Evolutionary conservation across 2,329 filamentous ascomycete species (phyloP).

Genomic region (Didymella pinodella): DNA sequence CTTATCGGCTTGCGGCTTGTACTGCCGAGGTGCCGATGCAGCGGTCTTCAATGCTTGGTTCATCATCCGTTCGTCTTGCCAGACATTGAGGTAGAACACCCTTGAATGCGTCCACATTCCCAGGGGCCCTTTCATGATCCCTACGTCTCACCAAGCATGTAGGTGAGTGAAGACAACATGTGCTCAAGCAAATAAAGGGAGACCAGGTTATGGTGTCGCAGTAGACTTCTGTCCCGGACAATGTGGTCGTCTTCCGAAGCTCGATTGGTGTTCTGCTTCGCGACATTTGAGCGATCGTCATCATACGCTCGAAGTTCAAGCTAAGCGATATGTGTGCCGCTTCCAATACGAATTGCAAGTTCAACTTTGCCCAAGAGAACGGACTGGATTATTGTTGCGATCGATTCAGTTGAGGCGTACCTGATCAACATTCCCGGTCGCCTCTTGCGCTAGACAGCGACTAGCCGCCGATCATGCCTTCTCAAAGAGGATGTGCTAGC

Average conservation of each 20-base stretch:
- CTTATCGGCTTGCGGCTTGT: background rate
- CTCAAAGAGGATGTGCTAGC: conserved; percentile 4
- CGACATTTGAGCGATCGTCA: background rate
- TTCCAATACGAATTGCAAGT: background rate
- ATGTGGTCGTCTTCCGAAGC: background rate
- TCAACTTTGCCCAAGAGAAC: background rate
- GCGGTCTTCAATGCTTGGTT: background rate
- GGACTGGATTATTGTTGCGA: background rate
- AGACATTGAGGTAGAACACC: no score
- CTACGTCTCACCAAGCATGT: background rate
- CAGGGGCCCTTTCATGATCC: background rate
- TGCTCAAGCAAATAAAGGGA: background rate
- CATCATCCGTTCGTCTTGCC: no score
- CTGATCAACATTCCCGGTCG: background rate
- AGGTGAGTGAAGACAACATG: no score
- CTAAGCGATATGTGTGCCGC: background rate
- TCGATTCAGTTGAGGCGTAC: background rate
- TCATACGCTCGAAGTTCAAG: no score
- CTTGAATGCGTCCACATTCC: no score
- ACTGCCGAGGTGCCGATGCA: background rate
- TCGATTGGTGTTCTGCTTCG: background rate
- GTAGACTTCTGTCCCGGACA: background rate
- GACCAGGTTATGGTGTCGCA: background rate
- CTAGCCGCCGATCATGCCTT: conserved; percentile 9
- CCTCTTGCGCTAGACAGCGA: background rate